Evolutionary conservation across 1,139 yeast genomes (phyloP), one percentile per base, ranked within the genome.

Genomic region (Candida sp.): DNA sequence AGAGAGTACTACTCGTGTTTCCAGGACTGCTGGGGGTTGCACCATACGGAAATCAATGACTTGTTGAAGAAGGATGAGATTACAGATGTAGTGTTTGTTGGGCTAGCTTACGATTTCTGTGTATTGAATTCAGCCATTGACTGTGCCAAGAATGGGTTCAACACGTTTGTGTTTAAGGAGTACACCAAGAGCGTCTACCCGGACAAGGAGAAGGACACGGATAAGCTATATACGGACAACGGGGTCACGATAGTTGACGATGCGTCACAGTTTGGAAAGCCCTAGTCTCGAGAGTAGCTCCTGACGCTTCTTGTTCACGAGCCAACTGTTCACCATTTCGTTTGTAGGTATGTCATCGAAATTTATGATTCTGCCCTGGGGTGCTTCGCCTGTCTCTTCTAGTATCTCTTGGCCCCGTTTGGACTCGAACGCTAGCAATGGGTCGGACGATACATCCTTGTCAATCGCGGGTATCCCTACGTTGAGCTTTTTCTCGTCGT

Each of bases 1-100:
- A 69, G 96, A 25, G 98, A 93, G 63, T 91, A 87, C 66, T 93
- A 92, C 63, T 90, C 97, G n/a, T 93, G 96, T 39, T 92, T 93
- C 65, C 74, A 79, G 49, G 98, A 93, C 66, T 77, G 83, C 30
- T 90, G 97, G 96, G 80, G 83, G 26, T 60, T 81, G 33, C 86
- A 88, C 60, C 74, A 82, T 45, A 92, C 98, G 0, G 94, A 85
- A 51, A 72, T 93, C 57, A 75, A 78, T 48, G 66, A 65, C 1
- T 67, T 77, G 40, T 73, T 93, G 55, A 65, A 63, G 28, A 62
- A 72, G 0, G 58, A 73, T 32, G 71, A 67, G 0, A 81, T 90
- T 40, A 77, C 81, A 1, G 81, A 85, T 48, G 91, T 92, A 4
- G 84, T 77, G 46, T 78, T 90, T 32, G 96, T 86, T 1, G 98